These are phyloP conservation scores for Scheffersomyces quercinus DNA, from an alignment of 1,139 yeast genomes.

Conservation along the genomic window DNA sequence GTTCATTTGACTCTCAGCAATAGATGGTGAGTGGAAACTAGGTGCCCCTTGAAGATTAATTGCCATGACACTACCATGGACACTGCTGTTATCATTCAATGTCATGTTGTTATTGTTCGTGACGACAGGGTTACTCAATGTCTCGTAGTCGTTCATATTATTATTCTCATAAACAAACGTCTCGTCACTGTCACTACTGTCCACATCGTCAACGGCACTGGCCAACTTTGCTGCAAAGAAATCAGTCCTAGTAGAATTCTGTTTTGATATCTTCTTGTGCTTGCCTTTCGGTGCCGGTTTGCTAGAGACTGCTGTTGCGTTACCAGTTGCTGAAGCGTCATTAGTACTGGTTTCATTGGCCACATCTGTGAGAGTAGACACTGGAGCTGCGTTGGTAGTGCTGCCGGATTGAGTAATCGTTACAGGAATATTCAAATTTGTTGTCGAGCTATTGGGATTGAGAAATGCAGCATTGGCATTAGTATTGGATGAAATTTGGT, in stretches of 20 bases:
- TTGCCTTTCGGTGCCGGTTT: conserved; percentile 7
- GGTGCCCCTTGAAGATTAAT: conserved; percentile 3
- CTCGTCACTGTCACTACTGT: conserved; percentile 85
- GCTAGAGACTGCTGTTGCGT: not conserved
- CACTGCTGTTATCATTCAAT: conserved; percentile 9
- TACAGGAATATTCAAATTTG: conserved; percentile 3
- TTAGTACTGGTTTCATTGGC: not conserved
- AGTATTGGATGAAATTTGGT: not conserved
- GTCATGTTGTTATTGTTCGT: conserved; percentile 5
- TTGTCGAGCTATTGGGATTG: conserved; percentile 5
- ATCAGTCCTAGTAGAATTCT: conserved; percentile 68
- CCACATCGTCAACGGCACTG: conserved; percentile 89
- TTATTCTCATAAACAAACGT: conserved; percentile 85
- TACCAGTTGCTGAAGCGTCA: not conserved
- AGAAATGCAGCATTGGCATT: conserved; percentile 1
- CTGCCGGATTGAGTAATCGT: conserved; percentile 1
- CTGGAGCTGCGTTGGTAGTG: conserved; percentile 1
- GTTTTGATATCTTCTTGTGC: conserved; percentile 15
- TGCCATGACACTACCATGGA: conserved; percentile 11
- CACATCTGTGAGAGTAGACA: not conserved
- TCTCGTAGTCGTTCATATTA: conserved; percentile 24
- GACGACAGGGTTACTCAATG: conserved; percentile 8
- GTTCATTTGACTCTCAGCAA: conserved; percentile 5
- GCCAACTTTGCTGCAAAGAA: conserved; percentile 93
- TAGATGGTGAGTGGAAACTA: conserved; percentile 5